Conservation (phyloP, 2,329 filamentous ascomycete genomes). For the Xylariaceae sp. region DNA sequence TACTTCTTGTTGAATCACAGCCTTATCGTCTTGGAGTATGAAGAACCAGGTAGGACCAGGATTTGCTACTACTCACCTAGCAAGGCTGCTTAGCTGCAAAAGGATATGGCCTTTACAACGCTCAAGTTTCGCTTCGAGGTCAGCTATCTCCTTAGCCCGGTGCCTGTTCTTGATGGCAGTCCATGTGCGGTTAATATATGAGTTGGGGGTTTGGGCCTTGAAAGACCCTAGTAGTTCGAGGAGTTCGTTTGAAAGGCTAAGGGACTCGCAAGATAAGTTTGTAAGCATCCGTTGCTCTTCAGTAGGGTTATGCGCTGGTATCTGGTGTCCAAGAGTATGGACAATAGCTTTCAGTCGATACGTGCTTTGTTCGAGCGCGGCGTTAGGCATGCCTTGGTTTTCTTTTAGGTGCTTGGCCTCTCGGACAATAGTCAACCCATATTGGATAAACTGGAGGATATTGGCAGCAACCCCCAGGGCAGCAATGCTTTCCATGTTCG, state of each 20-base stretch:
- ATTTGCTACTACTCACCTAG: background rate
- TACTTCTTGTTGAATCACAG: too few relatives aligned
- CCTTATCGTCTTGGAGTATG: too few relatives aligned
- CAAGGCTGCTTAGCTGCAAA: background rate
- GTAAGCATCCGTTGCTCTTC: background rate
- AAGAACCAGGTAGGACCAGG: too few relatives aligned
- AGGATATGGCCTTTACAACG: background rate
- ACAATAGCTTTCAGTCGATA: background rate
- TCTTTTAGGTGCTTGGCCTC: background rate
- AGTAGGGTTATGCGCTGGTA: background rate
- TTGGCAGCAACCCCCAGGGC: background rate
- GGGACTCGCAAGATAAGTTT: background rate
- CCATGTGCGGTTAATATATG: background rate
- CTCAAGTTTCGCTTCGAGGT: background rate
- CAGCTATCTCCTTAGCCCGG: background rate
- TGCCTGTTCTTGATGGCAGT: background rate
- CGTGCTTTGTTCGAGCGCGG: background rate
- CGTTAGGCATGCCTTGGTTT: background rate
- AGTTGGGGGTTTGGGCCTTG: background rate
- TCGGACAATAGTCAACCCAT: background rate
- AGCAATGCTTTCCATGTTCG: background rate
- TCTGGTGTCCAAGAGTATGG: background rate
- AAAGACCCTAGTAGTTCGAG: background rate
- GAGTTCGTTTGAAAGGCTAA: background rate
- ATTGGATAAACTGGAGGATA: background rate